Conservation (phyloP, 805 yeast species). For the Candida railenensis region DNA sequence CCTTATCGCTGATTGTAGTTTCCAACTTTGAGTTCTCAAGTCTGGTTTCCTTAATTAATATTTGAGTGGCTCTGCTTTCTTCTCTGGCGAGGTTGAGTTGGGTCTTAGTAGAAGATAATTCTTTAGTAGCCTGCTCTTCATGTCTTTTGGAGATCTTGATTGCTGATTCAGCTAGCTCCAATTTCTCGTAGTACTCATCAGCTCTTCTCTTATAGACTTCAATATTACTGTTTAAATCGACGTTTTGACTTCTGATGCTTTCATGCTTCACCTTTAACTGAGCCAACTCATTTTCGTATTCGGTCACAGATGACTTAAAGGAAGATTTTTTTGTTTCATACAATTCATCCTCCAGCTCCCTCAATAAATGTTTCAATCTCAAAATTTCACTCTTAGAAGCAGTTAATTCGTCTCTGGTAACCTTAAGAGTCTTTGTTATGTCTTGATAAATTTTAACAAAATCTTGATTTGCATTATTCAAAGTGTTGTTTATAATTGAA, state of each 20-base stretch:
- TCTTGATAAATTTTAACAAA: conserved; percentile 52
- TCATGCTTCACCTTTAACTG: conserved; percentile 58
- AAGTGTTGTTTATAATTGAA: conserved; percentile 18
- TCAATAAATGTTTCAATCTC: conserved; percentile 38
- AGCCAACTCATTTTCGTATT: conserved; percentile 38
- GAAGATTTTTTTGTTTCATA: conserved; percentile 41
- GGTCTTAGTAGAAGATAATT: conserved; percentile 41
- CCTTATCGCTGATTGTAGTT: conserved; percentile 54
- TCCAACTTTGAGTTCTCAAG: conserved; percentile 51
- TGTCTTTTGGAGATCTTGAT: conserved; percentile 61
- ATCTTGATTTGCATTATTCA: conserved; percentile 38
- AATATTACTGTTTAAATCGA: conserved; percentile 52
- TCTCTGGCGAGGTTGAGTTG: conserved; percentile 48
- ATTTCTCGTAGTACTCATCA: conserved; percentile 67
- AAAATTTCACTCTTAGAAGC: conserved; percentile 41
- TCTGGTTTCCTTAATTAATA: conserved; percentile 51
- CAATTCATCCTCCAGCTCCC: conserved; percentile 44
- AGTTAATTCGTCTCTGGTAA: conserved; percentile 44
- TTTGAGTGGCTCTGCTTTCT: conserved; percentile 55
- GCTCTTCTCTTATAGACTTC: conserved; percentile 69
- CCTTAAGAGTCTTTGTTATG: conserved; percentile 41
- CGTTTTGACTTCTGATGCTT: conserved; percentile 53
- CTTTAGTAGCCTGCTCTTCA: conserved; percentile 52
- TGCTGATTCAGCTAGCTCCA: conserved; percentile 78
- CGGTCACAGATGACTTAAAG: conserved; percentile 35